phyloP scores from a whole-genome alignment of 2,329 filamentous ascomycete genomes.

The Fusarium transvaalense region DNA sequence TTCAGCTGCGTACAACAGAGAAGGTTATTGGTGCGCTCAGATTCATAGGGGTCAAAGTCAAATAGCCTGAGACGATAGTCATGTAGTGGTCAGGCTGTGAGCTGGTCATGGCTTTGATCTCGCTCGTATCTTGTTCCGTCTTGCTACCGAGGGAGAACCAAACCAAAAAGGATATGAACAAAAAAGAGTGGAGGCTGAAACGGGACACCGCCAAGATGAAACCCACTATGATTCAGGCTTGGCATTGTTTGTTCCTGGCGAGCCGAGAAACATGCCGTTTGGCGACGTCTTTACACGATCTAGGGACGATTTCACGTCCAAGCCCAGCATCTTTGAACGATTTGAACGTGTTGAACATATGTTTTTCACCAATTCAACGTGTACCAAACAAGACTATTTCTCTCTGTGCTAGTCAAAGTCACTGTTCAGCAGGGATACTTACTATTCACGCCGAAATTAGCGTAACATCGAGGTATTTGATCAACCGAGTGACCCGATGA shows the following conservation, averaged over 20 bases:
- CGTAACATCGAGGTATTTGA: slow-evolving; percentile 3
- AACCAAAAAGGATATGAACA: background rate
- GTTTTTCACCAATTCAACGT: background rate
- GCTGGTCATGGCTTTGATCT: slow-evolving; percentile 1
- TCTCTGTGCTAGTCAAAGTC: background rate
- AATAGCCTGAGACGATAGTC: slow-evolving; percentile 8
- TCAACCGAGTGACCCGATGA: slow-evolving; percentile 14
- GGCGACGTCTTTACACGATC: background rate
- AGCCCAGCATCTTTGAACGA: background rate
- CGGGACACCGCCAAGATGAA: slow-evolving; percentile 26
- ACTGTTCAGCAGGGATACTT: background rate
- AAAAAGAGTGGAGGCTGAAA: slow-evolving; percentile 23
- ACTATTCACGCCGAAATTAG: slow-evolving; percentile 5
- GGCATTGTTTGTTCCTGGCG: slow-evolving; percentile 6
- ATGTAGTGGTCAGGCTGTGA: slow-evolving; percentile 6
- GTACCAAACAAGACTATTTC: background rate
- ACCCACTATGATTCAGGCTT: slow-evolving; percentile 31
- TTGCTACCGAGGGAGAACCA: background rate
- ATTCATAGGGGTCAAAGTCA: too few species aligned
- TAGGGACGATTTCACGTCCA: background rate
- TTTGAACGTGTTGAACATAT: background rate
- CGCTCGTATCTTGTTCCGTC: background rate
- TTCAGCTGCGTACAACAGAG: background rate
- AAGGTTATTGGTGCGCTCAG: background rate
- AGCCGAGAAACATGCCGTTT: slow-evolving; percentile 27